phyloP scores from a whole-genome alignment of 768 basidiomycete genomes.

The Mycena rebaudengoi region DNA sequence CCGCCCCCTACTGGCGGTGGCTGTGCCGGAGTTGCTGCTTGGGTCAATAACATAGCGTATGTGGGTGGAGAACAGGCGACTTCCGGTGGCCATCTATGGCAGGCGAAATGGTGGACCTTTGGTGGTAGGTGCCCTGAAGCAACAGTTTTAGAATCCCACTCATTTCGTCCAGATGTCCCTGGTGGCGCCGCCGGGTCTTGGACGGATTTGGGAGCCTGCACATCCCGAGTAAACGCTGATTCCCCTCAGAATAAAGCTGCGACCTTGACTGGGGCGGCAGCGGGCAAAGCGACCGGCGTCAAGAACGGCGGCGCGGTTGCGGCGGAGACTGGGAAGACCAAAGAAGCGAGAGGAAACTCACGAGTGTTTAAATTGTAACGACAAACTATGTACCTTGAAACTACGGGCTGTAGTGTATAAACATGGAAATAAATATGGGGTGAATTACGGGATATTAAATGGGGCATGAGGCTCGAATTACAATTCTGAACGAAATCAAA shows the following conservation, averaged over 20 bases:
- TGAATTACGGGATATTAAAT: too few species aligned
- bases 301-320: not conserved
- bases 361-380: constrained; percentile 20
- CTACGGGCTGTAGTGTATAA: not conserved
- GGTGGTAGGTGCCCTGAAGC: constrained; percentile 35
- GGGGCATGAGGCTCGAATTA: too few species aligned
- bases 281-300: not conserved
- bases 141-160: constrained; percentile 35
- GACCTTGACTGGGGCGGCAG: constrained; percentile 6
- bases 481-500: too few species aligned
- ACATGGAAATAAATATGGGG: not conserved
- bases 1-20: constrained; percentile 18
- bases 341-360: constrained; percentile 7
- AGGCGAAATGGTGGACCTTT: constrained; percentile 46
- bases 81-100: constrained; percentile 48
- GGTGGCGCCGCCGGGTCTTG: constrained; percentile 37
- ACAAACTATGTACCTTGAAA: too few species aligned
- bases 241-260: constrained; percentile 2
- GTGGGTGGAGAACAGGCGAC: constrained; percentile 40
- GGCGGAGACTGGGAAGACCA: constrained; percentile 6
- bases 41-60: constrained; percentile 41
- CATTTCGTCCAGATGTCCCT: constrained; percentile 11
- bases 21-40: constrained; percentile 43
- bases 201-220: constrained; percentile 44
- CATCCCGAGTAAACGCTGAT: constrained; percentile 13